Evolutionary conservation across 495 filamentous ascomycete species (phyloP), one percentile per base, ranked within the genome.

Genomic region (Mytilinidion resinicola): DNA sequence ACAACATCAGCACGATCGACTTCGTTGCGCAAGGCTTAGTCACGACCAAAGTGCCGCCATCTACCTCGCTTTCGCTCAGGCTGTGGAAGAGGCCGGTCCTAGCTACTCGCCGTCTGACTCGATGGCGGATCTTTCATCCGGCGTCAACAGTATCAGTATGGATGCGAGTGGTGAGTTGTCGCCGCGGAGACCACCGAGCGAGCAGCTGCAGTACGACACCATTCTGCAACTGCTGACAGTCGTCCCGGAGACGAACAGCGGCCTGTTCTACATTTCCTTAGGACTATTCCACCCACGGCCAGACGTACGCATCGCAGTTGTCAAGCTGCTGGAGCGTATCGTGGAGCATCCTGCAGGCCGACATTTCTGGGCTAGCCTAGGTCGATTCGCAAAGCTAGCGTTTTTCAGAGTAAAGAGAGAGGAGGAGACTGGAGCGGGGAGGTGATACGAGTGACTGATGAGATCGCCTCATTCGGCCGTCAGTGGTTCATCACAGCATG

Each of bases 251-350:
- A 87, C 82, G 44, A 87, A 92, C 61, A 88, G 87, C 0, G 93
- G 93, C 0, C 78, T 99, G 19, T 97, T 97, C 73, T 96, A 96
- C 63, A 72, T 99, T 35, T 86, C 85, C 39, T 81, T 97, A 56
- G 93, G 93, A 3, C 78, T 99, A n/a, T 96, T 96, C 69, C 93
- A 99, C 75, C 89, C 89, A 38, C 80, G 89, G 55, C 77, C 76
- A 35, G 87, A 87, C 55, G 91, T 95, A 25, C 80, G 93, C 41
- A 74, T 88, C 62, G 83, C 82, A 39, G 86, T 86, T 4, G 89
- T 88, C 14, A 87, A 88, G 37, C 76, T 97, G 38, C 72, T 99
- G 20, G 90, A 91, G 60, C 78, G 91, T 12, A 87, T 99, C 51
- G 80, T 82, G 51, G 80, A 82, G 46, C 92, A 99, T 74, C 86